Base-by-base conservation (phyloP, 495 filamentous ascomycete species). In the Talaromyces proteolyticus region DNA sequence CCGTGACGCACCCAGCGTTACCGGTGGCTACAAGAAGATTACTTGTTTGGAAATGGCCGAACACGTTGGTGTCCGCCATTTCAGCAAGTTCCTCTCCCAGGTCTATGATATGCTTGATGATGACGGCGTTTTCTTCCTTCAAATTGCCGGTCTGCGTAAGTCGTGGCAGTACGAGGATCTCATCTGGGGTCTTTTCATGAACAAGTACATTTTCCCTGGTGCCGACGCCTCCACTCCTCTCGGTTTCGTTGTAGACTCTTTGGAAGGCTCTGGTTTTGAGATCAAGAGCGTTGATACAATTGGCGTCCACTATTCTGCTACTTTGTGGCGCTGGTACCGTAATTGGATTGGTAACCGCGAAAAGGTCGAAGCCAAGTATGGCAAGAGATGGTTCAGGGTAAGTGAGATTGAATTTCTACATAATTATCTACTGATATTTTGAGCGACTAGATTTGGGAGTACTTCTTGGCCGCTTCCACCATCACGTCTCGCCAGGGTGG, bases 331-430 rank as follows among this genome's bases (percentile, higher is more conserved):
- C 62, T 98, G 93, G 93, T 98, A 98, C 75, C 78, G 93, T 57
- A 98, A 98, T 78, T 98, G 93, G 93, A 77, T 97, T 66, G 93
- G 78, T 65, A 98, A 97, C 79, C 78, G 80, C 52, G 91, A 96
- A 53, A 96, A 96, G 77, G 87, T 97, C 25, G 79, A 86, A 64
- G 90, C 88, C 51, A 97, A 96, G 78, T 98, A 97, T 65, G 93
- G 93, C 55, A 86, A 87, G 55, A 75, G 88, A 57, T 98, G 93
- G 93, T 98, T 90, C 79, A 84, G 91, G 68, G 90, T 95, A 79
- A 76, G 87, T 79, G 57, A 43, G 18, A 44, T 38, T 45, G 3
- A 36, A 16, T 44, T 18, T 44, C 3, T 17, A 17, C 34, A 40
- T 17, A n/a, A n/a, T n/a, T n/a, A 7, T 34, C 12, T 29, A 17